phyloP scores from a whole-genome alignment of 2,329 filamentous ascomycete genomes.

The Sporothrix pseudoabietina region DNA sequence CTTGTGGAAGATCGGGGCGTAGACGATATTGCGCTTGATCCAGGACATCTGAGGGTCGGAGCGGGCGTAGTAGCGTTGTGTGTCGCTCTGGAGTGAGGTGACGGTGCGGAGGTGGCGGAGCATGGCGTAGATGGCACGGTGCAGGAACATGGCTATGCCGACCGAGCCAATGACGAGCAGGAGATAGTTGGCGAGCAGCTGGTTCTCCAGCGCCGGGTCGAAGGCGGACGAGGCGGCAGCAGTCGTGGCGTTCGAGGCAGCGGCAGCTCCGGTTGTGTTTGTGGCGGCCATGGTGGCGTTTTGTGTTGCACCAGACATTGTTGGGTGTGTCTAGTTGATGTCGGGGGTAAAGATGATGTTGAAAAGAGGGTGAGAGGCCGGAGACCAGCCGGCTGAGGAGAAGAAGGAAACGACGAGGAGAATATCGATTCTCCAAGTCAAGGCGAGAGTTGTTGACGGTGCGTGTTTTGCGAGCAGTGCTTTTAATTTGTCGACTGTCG shows the following conservation, averaged over 20 bases:
- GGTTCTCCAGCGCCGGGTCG: slow-evolving; percentile 50
- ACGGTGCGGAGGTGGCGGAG: slow-evolving; percentile 71
- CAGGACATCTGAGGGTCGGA: slow-evolving; percentile 57
- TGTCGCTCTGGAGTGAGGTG: slow-evolving; percentile 75
- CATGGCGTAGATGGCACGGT: slow-evolving; percentile 64
- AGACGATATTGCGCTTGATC: slow-evolving; percentile 67
- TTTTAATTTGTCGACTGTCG: not conserved
- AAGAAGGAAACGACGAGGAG: not conserved
- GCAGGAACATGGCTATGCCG: slow-evolving; percentile 64
- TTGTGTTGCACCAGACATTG: slow-evolving; percentile 1
- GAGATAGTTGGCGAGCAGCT: slow-evolving; percentile 61
- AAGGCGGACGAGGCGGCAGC: slow-evolving; percentile 34
- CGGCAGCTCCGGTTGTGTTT: slow-evolving; percentile 31
- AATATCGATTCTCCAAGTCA: not conserved
- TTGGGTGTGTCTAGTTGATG: not conserved
- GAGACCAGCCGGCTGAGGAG: slow-evolving; percentile 30
- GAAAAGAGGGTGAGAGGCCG: slow-evolving; percentile 18
- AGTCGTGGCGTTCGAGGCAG: slow-evolving; percentile 26
- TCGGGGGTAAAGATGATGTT: not conserved
- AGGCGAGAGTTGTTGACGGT: not conserved
- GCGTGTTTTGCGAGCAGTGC: not conserved
- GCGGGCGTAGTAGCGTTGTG: slow-evolving; percentile 74
- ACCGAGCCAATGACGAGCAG: slow-evolving; percentile 66
- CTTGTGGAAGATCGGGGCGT: slow-evolving; percentile 71
- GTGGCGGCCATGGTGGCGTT: slow-evolving; percentile 18